Evolutionary conservation across 2,329 filamentous ascomycete species (phyloP).

Genomic region (Septoria petroselini): DNA sequence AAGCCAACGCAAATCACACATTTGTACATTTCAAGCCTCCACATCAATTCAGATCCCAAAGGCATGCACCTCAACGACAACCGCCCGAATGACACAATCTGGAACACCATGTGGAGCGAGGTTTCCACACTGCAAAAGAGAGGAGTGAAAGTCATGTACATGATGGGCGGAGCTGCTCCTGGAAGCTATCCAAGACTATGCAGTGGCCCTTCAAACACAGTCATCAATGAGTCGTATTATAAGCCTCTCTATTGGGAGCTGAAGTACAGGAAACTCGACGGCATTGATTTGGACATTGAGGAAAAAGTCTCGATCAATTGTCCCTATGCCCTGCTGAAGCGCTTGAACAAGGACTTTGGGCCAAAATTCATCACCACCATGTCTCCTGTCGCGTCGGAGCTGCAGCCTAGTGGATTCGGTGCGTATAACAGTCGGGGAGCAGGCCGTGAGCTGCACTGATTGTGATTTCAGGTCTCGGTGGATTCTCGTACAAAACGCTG

Average conservation of each 20-base stretch:
- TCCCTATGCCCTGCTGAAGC: constrained; percentile 29
- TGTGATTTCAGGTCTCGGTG: constrained; percentile 22
- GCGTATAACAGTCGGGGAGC: not conserved
- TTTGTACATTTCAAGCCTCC: constrained; percentile 32
- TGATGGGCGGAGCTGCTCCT: constrained; percentile 32
- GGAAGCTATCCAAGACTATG: constrained; percentile 32
- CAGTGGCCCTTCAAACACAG: constrained; percentile 15
- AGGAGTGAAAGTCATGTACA: constrained; percentile 33
- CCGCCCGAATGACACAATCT: constrained; percentile 27
- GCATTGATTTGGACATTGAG: constrained; percentile 36
- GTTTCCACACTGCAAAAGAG: constrained; percentile 26
- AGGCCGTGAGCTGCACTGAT: not conserved
- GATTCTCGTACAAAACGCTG: constrained; percentile 29
- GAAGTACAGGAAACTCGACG: constrained; percentile 29
- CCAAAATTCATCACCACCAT: constrained; percentile 33
- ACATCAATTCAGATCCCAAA: constrained; percentile 31
- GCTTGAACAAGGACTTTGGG: constrained; percentile 30
- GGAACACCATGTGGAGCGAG: constrained; percentile 30
- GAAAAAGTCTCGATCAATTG: constrained; percentile 29
- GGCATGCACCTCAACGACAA: constrained; percentile 34
- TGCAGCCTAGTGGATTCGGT: constrained; percentile 22
- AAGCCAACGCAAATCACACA: constrained; percentile 32
- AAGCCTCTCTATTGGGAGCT: constrained; percentile 29
- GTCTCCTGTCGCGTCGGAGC: constrained; percentile 34
- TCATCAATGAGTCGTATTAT: constrained; percentile 29